Evolutionary conservation across 2,329 filamentous ascomycete species (phyloP).

Genomic region (Sphaerulina vaccinii): DNA sequence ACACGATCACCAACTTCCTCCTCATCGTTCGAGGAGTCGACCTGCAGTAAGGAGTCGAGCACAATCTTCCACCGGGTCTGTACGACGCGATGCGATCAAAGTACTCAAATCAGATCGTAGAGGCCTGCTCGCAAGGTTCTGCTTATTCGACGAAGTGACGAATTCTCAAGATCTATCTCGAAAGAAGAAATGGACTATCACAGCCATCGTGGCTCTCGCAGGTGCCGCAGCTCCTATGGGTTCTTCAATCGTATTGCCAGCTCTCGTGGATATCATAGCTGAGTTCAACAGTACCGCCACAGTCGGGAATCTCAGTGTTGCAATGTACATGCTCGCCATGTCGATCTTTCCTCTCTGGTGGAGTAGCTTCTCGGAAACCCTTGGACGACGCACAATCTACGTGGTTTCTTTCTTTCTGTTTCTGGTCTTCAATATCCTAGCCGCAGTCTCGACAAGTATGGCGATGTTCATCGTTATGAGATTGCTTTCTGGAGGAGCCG

Average conservation of each 20-base stretch:
- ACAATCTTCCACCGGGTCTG: slow-evolving; percentile 30
- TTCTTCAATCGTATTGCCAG: slow-evolving; percentile 77
- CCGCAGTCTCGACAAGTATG: slow-evolving; percentile 67
- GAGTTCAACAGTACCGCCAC: slow-evolving; percentile 64
- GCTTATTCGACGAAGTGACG: slow-evolving; percentile 75
- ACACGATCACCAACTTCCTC: slow-evolving; percentile 33
- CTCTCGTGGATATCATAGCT: slow-evolving; percentile 61
- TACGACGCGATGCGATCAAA: slow-evolving; percentile 37
- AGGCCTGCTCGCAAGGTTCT: slow-evolving; percentile 69
- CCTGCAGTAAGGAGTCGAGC: slow-evolving; percentile 29
- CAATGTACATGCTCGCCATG: slow-evolving; percentile 77
- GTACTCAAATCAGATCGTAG: slow-evolving; percentile 59
- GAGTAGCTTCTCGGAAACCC: slow-evolving; percentile 73
- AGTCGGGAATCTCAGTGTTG: slow-evolving; percentile 71
- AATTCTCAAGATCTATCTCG: slow-evolving; percentile 71
- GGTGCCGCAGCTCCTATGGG: slow-evolving; percentile 79
- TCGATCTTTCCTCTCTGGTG: slow-evolving; percentile 84
- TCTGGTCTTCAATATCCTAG: slow-evolving; percentile 66
- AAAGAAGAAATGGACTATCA: slow-evolving; percentile 81
- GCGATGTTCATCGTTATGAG: slow-evolving; percentile 76
- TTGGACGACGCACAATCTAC: slow-evolving; percentile 76
- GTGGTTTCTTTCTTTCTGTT: slow-evolving; percentile 72
- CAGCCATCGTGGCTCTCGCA: slow-evolving; percentile 72
- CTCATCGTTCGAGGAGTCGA: slow-evolving; percentile 27
- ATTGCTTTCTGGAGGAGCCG: slow-evolving; percentile 70